Conservation (phyloP, 2,329 filamentous ascomycete species). For the Helminthosporium solani region DNA sequence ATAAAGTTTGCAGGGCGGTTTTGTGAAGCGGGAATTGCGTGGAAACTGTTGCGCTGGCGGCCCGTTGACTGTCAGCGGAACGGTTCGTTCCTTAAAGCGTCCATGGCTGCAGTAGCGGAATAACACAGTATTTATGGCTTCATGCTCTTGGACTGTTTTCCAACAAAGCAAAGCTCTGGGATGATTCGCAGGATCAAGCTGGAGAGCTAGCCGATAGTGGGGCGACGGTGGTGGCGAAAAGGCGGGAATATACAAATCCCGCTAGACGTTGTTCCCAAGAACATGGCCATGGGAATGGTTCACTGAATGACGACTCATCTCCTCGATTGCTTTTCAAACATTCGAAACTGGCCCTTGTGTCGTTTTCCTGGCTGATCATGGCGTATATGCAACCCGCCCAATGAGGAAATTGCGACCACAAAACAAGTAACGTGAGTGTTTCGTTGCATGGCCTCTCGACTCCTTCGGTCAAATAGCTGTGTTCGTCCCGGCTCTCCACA, state of each 20-base stretch:
- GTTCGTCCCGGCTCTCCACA: slow-evolving; percentile 13
- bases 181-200: no score
- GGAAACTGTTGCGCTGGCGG: slow-evolving; percentile 5
- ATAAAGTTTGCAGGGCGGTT: neutral
- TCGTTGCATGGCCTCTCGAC: slow-evolving; percentile 3
- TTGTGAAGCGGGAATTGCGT: neutral
- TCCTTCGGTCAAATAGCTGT: slow-evolving; percentile 6
- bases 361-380: slow-evolving; percentile 13
- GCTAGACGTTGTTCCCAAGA: slow-evolving; percentile 20
- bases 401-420: slow-evolving; percentile 13
- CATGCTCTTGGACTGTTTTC: neutral
- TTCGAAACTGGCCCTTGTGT: neutral
- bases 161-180: neutral
- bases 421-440: slow-evolving; percentile 7
- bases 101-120: slow-evolving; percentile 10
- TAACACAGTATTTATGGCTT: neutral
- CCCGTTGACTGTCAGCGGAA: slow-evolving; percentile 14
- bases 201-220: slow-evolving; percentile 1
- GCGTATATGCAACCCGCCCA: slow-evolving; percentile 20
- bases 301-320: slow-evolving; percentile 1
- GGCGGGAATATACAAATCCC: neutral
- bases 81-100: slow-evolving; percentile 12
- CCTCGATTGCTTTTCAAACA: neutral
- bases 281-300: slow-evolving; percentile 23
- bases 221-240: slow-evolving; percentile 6